Evolutionary conservation across 495 filamentous ascomycete species (phyloP).

Genomic region (Arthonia radiata): DNA sequence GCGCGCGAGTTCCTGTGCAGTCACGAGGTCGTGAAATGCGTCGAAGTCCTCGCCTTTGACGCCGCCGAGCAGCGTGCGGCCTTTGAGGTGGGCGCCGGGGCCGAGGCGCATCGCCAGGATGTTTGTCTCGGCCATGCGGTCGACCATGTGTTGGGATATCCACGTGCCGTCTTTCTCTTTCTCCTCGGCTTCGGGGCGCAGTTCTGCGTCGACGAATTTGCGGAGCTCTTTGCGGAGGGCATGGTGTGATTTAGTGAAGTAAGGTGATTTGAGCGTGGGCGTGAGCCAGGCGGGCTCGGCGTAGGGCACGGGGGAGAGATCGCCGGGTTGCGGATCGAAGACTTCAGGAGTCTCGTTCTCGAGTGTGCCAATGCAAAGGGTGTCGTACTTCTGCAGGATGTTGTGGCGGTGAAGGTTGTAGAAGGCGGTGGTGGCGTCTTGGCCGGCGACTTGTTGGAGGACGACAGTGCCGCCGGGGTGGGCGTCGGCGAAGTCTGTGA

Average conservation of each 20-base stretch:
- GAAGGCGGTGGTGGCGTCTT: constrained; percentile 68
- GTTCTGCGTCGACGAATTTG: constrained; percentile 44
- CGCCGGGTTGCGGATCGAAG: constrained; percentile 41
- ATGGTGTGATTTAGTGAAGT: constrained; percentile 57
- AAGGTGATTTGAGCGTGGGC: constrained; percentile 56
- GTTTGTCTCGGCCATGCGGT: constrained; percentile 47
- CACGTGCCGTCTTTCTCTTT: constrained; percentile 52
- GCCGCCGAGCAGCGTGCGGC: constrained; percentile 38
- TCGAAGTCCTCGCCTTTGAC: constrained; percentile 63
- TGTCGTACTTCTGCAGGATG: constrained; percentile 50
- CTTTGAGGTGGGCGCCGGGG: constrained; percentile 61
- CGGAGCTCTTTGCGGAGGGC: constrained; percentile 45
- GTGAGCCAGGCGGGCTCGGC: constrained; percentile 62
- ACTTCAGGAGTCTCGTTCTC: constrained; percentile 51
- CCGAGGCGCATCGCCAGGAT: constrained; percentile 65
- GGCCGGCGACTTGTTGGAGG: constrained; percentile 60
- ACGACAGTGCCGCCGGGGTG: constrained; percentile 73
- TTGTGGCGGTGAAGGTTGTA: constrained; percentile 89
- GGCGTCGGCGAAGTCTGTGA: constrained; percentile 74
- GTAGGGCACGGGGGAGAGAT: constrained; percentile 53
- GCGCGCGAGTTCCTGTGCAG: constrained; percentile 47
- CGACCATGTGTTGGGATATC: constrained; percentile 54
- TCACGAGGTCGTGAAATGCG: constrained; percentile 65
- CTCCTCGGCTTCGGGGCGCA: constrained; percentile 51
- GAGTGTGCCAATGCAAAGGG: constrained; percentile 53